Evolutionary conservation across 768 basidiomycete genomes (phyloP).

Genomic region (Termitomyces heimii): DNA sequence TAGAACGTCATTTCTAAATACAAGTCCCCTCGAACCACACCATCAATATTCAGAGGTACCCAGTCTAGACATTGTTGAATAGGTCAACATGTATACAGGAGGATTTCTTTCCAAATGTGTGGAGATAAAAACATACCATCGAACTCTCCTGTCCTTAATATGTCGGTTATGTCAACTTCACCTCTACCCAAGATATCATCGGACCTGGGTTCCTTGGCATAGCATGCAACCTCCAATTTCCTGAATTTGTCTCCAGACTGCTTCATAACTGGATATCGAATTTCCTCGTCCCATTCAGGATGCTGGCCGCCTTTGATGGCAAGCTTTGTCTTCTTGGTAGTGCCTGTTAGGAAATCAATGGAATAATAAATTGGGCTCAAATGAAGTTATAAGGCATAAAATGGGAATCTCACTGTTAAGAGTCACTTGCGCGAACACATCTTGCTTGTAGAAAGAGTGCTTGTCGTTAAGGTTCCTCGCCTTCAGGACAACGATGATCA

Average conservation of each 20-base stretch:
- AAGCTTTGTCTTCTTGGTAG: constrained; percentile 61
- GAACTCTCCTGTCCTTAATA: constrained; percentile 81
- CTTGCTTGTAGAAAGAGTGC: constrained; percentile 86
- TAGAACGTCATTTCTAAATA: constrained; percentile 95
- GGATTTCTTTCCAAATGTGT: not conserved
- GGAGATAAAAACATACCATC: constrained; percentile 56
- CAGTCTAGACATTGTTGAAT: constrained; percentile 21
- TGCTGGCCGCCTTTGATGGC: constrained; percentile 89
- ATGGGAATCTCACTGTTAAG: constrained; percentile 37
- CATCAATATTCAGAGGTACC: constrained; percentile 30
- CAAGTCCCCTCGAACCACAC: constrained; percentile 72
- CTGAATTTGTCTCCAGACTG: constrained; percentile 47
- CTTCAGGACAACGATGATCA: constrained; percentile 82
- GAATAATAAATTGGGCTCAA: not conserved
- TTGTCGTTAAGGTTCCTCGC: constrained; percentile 79
- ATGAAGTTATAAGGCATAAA: no score
- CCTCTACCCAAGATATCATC: constrained; percentile 79
- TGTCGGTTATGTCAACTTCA: constrained; percentile 69
- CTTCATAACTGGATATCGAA: constrained; percentile 69
- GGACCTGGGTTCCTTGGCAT: constrained; percentile 65
- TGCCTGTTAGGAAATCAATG: constrained; percentile 26
- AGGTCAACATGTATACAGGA: not conserved
- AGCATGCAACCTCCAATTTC: constrained; percentile 71
- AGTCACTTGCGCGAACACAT: constrained; percentile 69
- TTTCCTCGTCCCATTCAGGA: constrained; percentile 89